Evolutionary conservation across 768 basidiomycete species (phyloP), one percentile per base, ranked within the genome.

Genomic region (Termitomyces sp.): DNA sequence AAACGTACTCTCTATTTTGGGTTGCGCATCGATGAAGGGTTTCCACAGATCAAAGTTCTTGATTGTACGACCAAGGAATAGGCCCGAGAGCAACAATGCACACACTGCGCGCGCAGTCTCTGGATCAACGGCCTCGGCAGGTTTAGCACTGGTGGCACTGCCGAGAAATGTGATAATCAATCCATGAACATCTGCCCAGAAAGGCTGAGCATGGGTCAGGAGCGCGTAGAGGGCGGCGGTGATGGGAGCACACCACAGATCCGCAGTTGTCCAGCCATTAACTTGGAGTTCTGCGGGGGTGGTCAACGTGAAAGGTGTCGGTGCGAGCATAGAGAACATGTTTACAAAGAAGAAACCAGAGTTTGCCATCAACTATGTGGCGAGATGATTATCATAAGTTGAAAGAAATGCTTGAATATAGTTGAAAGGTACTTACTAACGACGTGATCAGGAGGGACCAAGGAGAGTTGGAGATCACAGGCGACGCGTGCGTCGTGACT

Each of bases 151-250:
- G 3, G 66, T 66, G 2, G 70, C 57, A 28, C 70, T 71, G 12
- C 86, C 85, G 28, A 85, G 74, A 57, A 81, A 66, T 7, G 79
- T 76, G 11, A 79, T 71, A 11, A 88, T 66, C 18, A 86, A 68
- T 5, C 70, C 62, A 64, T 89, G 86, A 44, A 81, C 57, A 33
- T 88, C 84, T 1, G 81, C 84, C 88, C 88, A 95, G 72, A 90
- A 90, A 0, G 93, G 90, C 70, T 96, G 93, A 2, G 91, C 88
- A 64, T 94, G 92, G 9, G 93, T 94, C 55, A 95, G 81, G 60
- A 87, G 82, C 57, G 94, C 87, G 69, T 92, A 95, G 11, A 95
- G 70, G 1, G 79, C 90, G 12, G 92, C 93, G 66, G 88, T 76
- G 65, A 88, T 74, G 7, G 92, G 88, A 9, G 94, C 92, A 72